Evolutionary conservation across 2,329 filamentous ascomycete genomes (phyloP).

Genomic region (Berkeleyomyces rouxiae): DNA sequence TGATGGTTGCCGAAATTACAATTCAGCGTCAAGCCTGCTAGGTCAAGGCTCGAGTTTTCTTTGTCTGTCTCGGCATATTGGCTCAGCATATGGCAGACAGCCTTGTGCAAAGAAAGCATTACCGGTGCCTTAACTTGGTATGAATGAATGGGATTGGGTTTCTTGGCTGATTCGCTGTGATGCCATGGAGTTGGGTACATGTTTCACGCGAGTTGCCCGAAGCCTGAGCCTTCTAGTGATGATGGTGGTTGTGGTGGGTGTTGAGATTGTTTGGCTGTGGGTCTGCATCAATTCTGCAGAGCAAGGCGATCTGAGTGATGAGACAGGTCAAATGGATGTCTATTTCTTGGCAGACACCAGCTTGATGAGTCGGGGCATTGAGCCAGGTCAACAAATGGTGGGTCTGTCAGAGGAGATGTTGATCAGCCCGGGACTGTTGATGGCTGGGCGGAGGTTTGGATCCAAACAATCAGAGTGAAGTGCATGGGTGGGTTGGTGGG

Average conservation of each 20-base stretch:
- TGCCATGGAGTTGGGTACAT: too few relatives aligned
- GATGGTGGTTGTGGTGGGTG: background rate
- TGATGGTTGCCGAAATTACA: too few relatives aligned
- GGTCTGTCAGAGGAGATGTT: background rate
- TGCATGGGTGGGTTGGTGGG: background rate
- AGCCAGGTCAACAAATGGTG: background rate
- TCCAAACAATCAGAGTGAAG: background rate
- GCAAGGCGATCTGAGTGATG: background rate
- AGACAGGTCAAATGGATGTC: background rate
- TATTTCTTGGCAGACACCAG: background rate
- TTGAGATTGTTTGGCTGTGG: background rate
- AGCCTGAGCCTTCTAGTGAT: background rate
- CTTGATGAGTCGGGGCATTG: background rate
- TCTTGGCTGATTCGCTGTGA: too few relatives aligned
- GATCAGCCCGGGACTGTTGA: background rate
- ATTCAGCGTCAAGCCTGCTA: too few relatives aligned
- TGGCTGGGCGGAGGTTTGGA: background rate
- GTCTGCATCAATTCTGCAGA: background rate
- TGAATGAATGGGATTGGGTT: too few relatives aligned
- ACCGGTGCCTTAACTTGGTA: too few relatives aligned
- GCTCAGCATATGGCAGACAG: too few relatives aligned
- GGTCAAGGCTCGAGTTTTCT: too few relatives aligned
- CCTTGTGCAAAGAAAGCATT: too few relatives aligned
- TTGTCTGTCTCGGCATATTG: too few relatives aligned
- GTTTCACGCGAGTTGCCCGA: too few relatives aligned